phyloP scores from a whole-genome alignment of 1,139 yeast genomes.

The Debaryomycetaceae sp. region DNA sequence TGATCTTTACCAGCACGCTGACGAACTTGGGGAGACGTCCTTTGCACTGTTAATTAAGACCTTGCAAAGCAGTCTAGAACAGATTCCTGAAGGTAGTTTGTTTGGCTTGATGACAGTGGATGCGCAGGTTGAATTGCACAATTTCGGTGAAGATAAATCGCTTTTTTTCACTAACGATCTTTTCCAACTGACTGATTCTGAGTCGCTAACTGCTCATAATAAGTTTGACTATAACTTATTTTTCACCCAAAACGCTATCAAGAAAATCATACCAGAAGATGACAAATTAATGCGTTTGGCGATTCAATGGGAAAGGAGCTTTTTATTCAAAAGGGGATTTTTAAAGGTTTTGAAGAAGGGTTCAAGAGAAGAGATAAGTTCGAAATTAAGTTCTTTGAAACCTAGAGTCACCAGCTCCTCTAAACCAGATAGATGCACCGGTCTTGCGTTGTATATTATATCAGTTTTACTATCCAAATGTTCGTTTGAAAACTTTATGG shows the following conservation, averaged over 20 bases:
- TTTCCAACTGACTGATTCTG: conserved; percentile 1
- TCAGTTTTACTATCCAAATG: conserved; percentile 18
- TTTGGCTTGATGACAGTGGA: conserved; percentile 30
- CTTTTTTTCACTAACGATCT: conserved; percentile 2
- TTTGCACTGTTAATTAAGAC: conserved; percentile 17
- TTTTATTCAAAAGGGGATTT: conserved; percentile 4
- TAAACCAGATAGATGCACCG: conserved; percentile 32
- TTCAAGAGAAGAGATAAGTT: conserved; percentile 5
- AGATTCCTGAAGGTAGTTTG: conserved; percentile 19
- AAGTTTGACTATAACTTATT: conserved; percentile 2
- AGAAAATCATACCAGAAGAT: conserved; percentile 8
- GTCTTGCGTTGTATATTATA: conserved; percentile 27
- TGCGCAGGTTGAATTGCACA: conserved; percentile 25
- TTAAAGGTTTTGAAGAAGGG: conserved; percentile 2
- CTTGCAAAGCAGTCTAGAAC: conserved; percentile 16
- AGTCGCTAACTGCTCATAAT: conserved; percentile 1
- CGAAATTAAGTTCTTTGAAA: conserved; percentile 13
- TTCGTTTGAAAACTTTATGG: conserved; percentile 19
- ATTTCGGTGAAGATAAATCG: conserved; percentile 4
- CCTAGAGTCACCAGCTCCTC: conserved; percentile 25
- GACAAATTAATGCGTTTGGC: conserved; percentile 5
- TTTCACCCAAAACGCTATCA: conserved; percentile 5
- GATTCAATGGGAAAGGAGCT: conserved; percentile 10
- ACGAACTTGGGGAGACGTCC: conserved; percentile 16
- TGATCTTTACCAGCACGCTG: conserved; percentile 30